Evolutionary conservation across 495 filamentous ascomycete species (phyloP).

Genomic region (Penicillium diatomitis): DNA sequence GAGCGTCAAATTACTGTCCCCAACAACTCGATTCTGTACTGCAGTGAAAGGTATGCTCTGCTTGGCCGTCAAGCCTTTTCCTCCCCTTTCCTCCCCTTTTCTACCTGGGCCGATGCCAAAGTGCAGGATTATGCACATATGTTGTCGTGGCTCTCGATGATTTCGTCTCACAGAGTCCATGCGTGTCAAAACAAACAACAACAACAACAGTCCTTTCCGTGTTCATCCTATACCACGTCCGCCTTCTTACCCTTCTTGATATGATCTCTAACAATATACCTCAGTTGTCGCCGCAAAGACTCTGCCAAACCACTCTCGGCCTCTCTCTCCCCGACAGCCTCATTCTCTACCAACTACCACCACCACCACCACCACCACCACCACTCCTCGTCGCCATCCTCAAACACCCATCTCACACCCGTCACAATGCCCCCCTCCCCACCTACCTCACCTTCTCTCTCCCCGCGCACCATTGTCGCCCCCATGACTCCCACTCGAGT

Average conservation of each 20-base stretch:
- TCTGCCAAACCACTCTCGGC: constrained; percentile 40
- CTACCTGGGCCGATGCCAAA: too few species aligned
- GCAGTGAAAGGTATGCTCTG: constrained; percentile 42
- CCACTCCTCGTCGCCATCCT: not conserved
- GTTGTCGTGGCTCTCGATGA: too few species aligned
- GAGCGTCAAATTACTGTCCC: constrained; percentile 60
- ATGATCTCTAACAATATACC: not conserved
- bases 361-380: not conserved
- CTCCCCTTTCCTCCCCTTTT: too few species aligned
- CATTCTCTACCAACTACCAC: constrained; percentile 11
- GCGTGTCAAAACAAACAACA: too few species aligned
- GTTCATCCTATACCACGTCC: constrained; percentile 1
- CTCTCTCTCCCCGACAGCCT: constrained; percentile 20
- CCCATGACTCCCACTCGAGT: constrained; percentile 34
- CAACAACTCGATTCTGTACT: constrained; percentile 50
- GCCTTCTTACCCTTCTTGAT: too few species aligned
- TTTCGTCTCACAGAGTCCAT: too few species aligned
- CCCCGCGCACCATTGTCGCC: constrained; percentile 34
- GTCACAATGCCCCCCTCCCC: constrained; percentile 10
- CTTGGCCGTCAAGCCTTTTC: too few species aligned
- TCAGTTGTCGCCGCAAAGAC: constrained; percentile 46
- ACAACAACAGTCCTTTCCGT: not conserved
- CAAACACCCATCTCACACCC: constrained; percentile 1
- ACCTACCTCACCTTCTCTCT: constrained; percentile 27
- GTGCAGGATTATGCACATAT: too few species aligned